Percentiles rank a stretch among this genome's conserved stretches.
phyloP scores from a whole-genome alignment of 768 basidiomycete genomes.

The Mycena polygramma region DNA sequence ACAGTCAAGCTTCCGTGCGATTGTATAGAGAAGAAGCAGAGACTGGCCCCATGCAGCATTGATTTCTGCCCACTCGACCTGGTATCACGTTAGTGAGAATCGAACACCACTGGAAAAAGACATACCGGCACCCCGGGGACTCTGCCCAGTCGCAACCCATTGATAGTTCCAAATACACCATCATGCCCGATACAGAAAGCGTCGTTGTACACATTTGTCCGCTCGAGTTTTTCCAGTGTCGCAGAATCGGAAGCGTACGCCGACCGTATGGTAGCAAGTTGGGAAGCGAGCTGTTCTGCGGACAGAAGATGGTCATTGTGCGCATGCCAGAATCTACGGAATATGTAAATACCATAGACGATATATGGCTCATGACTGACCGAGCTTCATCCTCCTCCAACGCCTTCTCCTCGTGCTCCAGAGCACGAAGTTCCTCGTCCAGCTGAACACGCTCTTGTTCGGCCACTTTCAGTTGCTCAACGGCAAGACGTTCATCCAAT shows the following conservation, averaged over 20 bases:
- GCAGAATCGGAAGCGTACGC: constrained; percentile 84
- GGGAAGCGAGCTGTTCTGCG: constrained; percentile 74
- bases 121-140: constrained; percentile 85
- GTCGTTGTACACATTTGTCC: constrained; percentile 96
- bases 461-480: constrained; percentile 81
- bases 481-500: constrained; percentile 73
- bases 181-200: constrained; percentile 97
- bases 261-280: constrained; percentile 78
- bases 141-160: constrained; percentile 91
- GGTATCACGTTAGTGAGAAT: constrained; percentile 22
- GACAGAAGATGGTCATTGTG: constrained; percentile 81
- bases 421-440: constrained; percentile 74
- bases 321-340: constrained; percentile 81
- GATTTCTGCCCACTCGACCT: constrained; percentile 99
- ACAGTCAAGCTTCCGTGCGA: constrained; percentile 92
- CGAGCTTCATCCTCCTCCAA: constrained; percentile 89
- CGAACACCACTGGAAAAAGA: constrained; percentile 29
- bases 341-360: constrained; percentile 15
- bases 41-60: constrained; percentile 99
- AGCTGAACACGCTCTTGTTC: constrained; percentile 85
- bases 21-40: constrained; percentile 89
- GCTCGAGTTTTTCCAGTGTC: constrained; percentile 86
- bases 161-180: constrained; percentile 97
- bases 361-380: constrained; percentile 57
- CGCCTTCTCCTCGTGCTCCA: constrained; percentile 83